A percentile compares a stretch with the other conserved stretches of the same genome.
phyloP scores from a whole-genome alignment of 192 early-diverging fungal species.

The Thamnidium elegans region DNA sequence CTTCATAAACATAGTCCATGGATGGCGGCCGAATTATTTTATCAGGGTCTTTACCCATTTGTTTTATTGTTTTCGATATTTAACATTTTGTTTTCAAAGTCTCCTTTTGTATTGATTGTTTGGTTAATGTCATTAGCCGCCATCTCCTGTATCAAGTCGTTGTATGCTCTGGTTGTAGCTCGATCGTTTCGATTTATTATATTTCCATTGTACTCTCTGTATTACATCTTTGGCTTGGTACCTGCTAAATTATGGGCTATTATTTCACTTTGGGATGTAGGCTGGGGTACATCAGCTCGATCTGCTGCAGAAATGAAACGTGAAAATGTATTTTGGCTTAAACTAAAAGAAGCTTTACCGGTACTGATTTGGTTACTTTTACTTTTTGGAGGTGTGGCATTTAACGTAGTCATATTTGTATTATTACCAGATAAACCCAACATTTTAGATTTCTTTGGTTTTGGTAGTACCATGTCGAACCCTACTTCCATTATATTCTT shows the following conservation, averaged over 20 bases:
- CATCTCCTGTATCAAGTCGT: constrained; percentile 47
- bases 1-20: constrained; percentile 57
- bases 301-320: constrained; percentile 30
- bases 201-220: constrained; percentile 49
- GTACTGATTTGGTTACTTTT: constrained; percentile 24
- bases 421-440: constrained; percentile 16
- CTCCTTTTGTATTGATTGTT: constrained; percentile 36
- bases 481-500: constrained; percentile 13
- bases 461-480: not conserved
- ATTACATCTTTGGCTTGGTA: constrained; percentile 52
- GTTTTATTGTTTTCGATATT: constrained; percentile 53
- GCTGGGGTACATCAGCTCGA: constrained; percentile 54
- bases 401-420: constrained; percentile 21
- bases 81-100: constrained; percentile 30
- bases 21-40: constrained; percentile 59
- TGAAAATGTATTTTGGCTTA: constrained; percentile 16
- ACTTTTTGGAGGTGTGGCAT: constrained; percentile 22
- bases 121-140: constrained; percentile 47
- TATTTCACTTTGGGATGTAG: constrained; percentile 53
- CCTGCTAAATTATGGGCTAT: constrained; percentile 60
- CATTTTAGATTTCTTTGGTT: constrained; percentile 4
- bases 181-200: constrained; percentile 41
- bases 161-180: constrained; percentile 39
- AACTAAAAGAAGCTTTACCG: constrained; percentile 31
- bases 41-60: constrained; percentile 61